Evolutionary conservation across 441 rosid species (phyloP).

Genomic region (Jatropha multifida): DNA sequence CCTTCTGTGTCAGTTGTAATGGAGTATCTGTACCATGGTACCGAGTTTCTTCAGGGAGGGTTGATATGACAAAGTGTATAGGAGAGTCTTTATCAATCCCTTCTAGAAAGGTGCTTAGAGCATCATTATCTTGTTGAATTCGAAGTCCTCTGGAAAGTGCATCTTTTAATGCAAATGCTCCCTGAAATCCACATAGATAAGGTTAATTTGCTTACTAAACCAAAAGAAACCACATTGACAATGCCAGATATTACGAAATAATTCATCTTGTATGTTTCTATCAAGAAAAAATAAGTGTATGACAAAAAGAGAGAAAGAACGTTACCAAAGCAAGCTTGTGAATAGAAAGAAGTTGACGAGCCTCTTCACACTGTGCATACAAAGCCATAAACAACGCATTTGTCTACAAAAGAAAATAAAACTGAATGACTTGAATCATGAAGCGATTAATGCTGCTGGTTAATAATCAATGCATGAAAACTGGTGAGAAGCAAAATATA

Average conservation of each 20-base stretch:
- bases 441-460: not conserved
- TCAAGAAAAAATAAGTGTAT: not conserved
- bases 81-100: slow-evolving; percentile 72
- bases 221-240: too few relatives aligned
- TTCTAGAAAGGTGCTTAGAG: slow-evolving; percentile 59
- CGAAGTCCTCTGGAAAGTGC: slow-evolving; percentile 91
- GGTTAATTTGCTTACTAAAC: slow-evolving; percentile 28
- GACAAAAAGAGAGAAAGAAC: slow-evolving; percentile 4
- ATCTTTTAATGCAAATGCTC: slow-evolving; percentile 87
- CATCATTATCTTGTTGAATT: slow-evolving; percentile 71
- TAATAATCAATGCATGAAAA: not conserved
- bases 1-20: slow-evolving; percentile 86
- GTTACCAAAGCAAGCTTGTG: slow-evolving; percentile 95
- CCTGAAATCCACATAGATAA: slow-evolving; percentile 47
- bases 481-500: not conserved
- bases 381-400: slow-evolving; percentile 94
- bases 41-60: slow-evolving; percentile 90
- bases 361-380: slow-evolving; percentile 94
- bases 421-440: not conserved
- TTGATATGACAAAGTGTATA: slow-evolving; percentile 74
- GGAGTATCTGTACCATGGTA: slow-evolving; percentile 68
- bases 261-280: too few relatives aligned
- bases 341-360: slow-evolving; percentile 86
- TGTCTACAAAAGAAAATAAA: slow-evolving; percentile 52
- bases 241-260: too few relatives aligned